Conservation (phyloP, 768 basidiomycete species). For the Neoboletus magnificus region DNA sequence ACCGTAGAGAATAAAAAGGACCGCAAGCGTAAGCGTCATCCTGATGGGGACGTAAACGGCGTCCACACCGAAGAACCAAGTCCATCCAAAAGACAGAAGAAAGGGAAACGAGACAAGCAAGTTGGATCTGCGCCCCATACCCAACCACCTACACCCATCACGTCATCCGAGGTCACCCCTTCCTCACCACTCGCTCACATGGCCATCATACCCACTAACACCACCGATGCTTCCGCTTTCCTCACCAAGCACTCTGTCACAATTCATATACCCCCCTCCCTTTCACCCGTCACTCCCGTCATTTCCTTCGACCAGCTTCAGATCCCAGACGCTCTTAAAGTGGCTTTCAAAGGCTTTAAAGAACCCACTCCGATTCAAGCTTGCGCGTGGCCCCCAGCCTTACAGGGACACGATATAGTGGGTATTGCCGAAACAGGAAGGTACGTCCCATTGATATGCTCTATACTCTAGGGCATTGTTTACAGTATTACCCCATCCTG, state of each 20-base stretch:
- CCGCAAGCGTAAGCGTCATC: constrained; percentile 25
- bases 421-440: constrained; percentile 97
- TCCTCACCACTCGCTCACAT: constrained; percentile 17
- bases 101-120: constrained; percentile 20
- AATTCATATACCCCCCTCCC: constrained; percentile 52
- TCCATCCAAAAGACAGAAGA: constrained; percentile 26
- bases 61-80: constrained; percentile 3
- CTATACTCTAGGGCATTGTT: not conserved
- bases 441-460: constrained; percentile 32
- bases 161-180: constrained; percentile 9
- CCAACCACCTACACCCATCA: not conserved
- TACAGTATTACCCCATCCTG: not conserved
- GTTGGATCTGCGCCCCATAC: not conserved
- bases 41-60: not conserved
- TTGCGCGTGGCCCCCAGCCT: constrained; percentile 88
- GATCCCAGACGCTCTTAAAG: constrained; percentile 58
- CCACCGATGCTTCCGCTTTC: constrained; percentile 55
- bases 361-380: constrained; percentile 95
- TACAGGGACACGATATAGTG: constrained; percentile 82
- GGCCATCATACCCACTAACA: constrained; percentile 6
- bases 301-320: constrained; percentile 71
- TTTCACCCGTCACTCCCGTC: constrained; percentile 56
- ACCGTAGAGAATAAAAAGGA: constrained; percentile 16
- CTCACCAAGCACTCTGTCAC: constrained; percentile 71
- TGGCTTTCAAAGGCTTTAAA: constrained; percentile 68